Percentiles rank a stretch among this genome's conserved stretches.
These are phyloP conservation scores for Isabelozyma pseudorhagii DNA, from an alignment of 805 yeast genomes.

Conservation along the genomic window DNA sequence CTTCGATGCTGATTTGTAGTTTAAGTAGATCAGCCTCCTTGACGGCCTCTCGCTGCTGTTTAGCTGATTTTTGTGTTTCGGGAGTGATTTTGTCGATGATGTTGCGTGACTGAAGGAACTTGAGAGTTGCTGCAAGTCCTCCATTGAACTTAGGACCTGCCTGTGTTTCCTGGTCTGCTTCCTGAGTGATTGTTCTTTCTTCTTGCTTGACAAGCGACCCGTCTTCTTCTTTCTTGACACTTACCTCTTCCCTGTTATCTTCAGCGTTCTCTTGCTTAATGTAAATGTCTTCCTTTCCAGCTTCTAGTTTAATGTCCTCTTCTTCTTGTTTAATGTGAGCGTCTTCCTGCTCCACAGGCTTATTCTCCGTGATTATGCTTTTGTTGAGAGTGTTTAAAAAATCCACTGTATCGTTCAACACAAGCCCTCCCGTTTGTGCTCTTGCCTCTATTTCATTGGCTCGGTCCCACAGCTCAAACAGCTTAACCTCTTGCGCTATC, in stretches of 20 bases:
- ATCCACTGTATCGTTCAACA: conserved; percentile 43
- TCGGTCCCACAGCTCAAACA: conserved; percentile 15
- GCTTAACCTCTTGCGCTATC: conserved; percentile 33
- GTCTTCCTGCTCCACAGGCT: neutral
- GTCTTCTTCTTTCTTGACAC: neutral
- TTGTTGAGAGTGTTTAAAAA: conserved; percentile 26
- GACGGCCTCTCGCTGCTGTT: conserved; percentile 16
- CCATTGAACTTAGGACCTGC: neutral
- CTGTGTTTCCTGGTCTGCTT: neutral
- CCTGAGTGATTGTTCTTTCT: neutral
- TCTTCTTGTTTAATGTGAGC: neutral
- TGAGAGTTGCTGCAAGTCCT: conserved; percentile 19
- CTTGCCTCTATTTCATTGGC: conserved; percentile 6
- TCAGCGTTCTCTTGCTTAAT: neutral
- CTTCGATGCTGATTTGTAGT: conserved; percentile 29
- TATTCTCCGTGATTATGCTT: neutral
- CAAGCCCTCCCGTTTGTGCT: conserved; percentile 9
- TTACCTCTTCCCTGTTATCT: neutral
- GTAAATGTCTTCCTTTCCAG: neutral
- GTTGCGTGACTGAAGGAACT: conserved; percentile 21
- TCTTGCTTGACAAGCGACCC: neutral
- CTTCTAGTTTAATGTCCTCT: neutral
- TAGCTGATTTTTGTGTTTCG: conserved; percentile 10
- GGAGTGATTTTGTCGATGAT: conserved; percentile 7
- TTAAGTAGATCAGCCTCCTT: conserved; percentile 28